Base-by-base conservation (phyloP, 1,284 basidiomycete genomes). In the Lentinus polychrous region DNA sequence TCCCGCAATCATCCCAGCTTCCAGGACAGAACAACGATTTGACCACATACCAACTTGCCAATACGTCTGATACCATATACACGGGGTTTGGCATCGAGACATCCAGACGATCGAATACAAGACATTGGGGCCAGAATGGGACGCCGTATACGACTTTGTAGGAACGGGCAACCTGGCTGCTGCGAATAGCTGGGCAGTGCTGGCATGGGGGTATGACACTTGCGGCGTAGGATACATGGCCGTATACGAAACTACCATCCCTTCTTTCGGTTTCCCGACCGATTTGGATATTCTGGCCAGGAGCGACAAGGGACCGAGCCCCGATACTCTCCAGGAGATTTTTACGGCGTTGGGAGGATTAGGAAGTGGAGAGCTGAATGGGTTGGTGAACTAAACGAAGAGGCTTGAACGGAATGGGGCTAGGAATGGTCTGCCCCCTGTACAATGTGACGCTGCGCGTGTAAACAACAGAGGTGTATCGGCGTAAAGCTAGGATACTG, bases 161-260 rank as follows among this genome's bases (percentile, higher is more conserved):
- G 41, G 31, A 18, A 37, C 3, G 17, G 47, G 47, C 2, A 23
- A 4, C n/a, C 18, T 49, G 15, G 14, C 36, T 6, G 23, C 12
- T 2, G 23, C 23, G 32, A 49, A 34, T 27, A 23, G 23, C 20
- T 49, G 8, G 18, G 47, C 3, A 23, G 5, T 43, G 8, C 24
- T 49, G 10, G 27, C 47, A 14, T 49, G 47, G 47, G 47, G 47
- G 2, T 49, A 49, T 23, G 47, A 49, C 22, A 49, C 27, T n/a
- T 34, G 17, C 14, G 42, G 41, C 22, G 42, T 18, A 27, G 18
- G 4, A 10, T 49, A 43, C 24, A 12, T 32, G 8, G 47, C 43
- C n/a, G 37, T 37, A 8, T 49, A 44, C 33, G 47, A 43, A 33
- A 36, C 47, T 6, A 8, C 31, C 10, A 23, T 43, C 6, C 20